Base-by-base conservation (phyloP, 2,329 filamentous ascomycete species). In the Lachnellula occidentalis region DNA sequence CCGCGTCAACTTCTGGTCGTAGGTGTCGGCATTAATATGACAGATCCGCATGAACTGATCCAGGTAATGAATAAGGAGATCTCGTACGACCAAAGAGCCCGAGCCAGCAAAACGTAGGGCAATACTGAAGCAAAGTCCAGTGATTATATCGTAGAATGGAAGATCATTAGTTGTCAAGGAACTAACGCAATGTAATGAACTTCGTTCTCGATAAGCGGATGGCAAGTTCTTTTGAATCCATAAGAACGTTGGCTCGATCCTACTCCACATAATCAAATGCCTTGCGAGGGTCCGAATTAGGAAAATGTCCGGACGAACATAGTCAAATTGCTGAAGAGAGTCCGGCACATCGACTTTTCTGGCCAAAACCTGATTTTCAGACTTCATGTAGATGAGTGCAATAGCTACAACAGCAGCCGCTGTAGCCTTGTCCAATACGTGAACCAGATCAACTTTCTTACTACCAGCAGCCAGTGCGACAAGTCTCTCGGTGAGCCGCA, bases 361-460 rank as follows among this genome's bases (percentile, higher is more conserved):
- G 3, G 94, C 94, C 19, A 99, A 81, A 15, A 88, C 84, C 56
- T 83, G 80, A 67, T 99, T 90, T 60, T 95, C 90, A 0, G 92
- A 94, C 72, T 97, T 97, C 90, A 99, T 94, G 70, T 92, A 99
- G 34, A 99, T 92, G 51, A 99, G 79, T 1, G 91, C 83, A 55
- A 96, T 79, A 0, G 94, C 92, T 64, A 97, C 82, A 7, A 95
- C 90, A 1, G 94, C 92, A n/a, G 89, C 94, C 2, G 95, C 89
- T 9, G 90, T 94, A 5, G 92, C 92, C 64, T 92, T 87, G 68
- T 99, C 95, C 3, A 97, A 79, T 9, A 97, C 85, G 65, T 99
- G 92, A 22, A 96, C 91, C 37, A 95, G 79, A 63, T 95, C 87
- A 12, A 97, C 90, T 57, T 92, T 90, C 72, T 96, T 95, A 1